Base-by-base conservation (phyloP, 495 filamentous ascomycete species). In the Darksidea phi region DNA sequence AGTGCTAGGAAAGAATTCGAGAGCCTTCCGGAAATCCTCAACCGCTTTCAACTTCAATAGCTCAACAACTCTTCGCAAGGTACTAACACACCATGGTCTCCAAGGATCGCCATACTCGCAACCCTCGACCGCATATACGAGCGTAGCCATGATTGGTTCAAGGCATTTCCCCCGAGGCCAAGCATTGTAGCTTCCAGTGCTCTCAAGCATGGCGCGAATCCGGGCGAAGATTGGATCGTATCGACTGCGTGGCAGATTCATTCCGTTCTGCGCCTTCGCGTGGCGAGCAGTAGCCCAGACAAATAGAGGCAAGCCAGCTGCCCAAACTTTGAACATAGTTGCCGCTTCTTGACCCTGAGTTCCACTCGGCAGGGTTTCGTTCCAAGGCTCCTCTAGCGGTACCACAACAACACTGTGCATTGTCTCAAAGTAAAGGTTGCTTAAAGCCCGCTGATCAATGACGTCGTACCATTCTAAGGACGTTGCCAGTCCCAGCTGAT, bases 401-500 rank as follows among this genome's bases (percentile, higher is more conserved):
- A 67, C 11, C 7, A 32, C 24, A 7, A 55, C 6, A 5, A 48
- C 36, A 20, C 34, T 46, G 11, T 67, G 42, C 34, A 59, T 20
- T 18, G 59, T 38, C 46, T 67, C 64, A 37, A 67, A 67, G 55
- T 67, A 67, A 4, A 63, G 47, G 25, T 67, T 67, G 46, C 59
- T 63, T 6, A 67, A 12, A 5, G 54, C 38, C 20, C 53, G 12
- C 45, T 59, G 48, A 23, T 67, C 54, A 12, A 67, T 43, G 12
- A 55, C 42, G 1, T 34, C 24, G 48, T 50, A 54, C 53, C 54
- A 67, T 36, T 67, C 59, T 4, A 48, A 26, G n/a, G 53, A 48
- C 2, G 34, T 50, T 12, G 64, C 53, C 6, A 67, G 54, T 1
- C 48, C 52, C 1, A 67, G 45, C 28, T 67, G 59, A 21, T 67